Percentiles rank a stretch among this genome's conserved stretches.
phyloP scores from a whole-genome alignment of 73 alveolate genomes.

The Uronychia binucleata region DNA sequence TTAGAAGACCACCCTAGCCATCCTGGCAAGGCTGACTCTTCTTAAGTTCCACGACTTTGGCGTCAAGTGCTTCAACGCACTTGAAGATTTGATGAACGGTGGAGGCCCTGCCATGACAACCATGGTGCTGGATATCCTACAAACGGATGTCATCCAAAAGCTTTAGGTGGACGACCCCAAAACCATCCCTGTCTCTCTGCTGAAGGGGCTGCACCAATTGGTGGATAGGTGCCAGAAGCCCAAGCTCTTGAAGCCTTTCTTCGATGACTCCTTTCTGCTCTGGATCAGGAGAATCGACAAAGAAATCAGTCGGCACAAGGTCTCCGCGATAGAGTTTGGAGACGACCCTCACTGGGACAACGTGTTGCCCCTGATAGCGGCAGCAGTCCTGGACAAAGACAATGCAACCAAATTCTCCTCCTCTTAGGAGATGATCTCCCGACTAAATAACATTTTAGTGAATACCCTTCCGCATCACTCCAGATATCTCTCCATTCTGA shows the following conservation, averaged over 20 bases:
- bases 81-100: conserved; percentile 51
- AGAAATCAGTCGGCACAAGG: conserved; percentile 25
- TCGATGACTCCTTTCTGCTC: conserved; percentile 34
- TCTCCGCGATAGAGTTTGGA: conserved; percentile 12
- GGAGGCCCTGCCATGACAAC: conserved; percentile 47
- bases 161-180: conserved; percentile 35
- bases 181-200: conserved; percentile 34
- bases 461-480: conserved; percentile 11
- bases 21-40: conserved; percentile 36
- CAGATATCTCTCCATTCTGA: conserved; percentile 41
- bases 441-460: not conserved
- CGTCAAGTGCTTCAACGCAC: conserved; percentile 42
- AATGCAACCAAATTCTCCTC: conserved; percentile 15
- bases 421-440: conserved; percentile 13
- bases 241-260: conserved; percentile 18
- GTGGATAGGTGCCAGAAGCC: conserved; percentile 11
- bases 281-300: conserved; percentile 40
- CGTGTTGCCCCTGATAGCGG: conserved; percentile 43
- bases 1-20: conserved; percentile 31
- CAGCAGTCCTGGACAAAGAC: conserved; percentile 24
- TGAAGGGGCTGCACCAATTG: conserved; percentile 7
- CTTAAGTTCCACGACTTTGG: conserved; percentile 59
- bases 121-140: conserved; percentile 20
- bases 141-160: conserved; percentile 37
- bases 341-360: conserved; percentile 42